Percentiles rank a stretch among this genome's conserved stretches.
Evolutionary conservation across 225 moss, liverwort and hornwort genomes (phyloP).

Genomic region (Neckera pumila): DNA sequence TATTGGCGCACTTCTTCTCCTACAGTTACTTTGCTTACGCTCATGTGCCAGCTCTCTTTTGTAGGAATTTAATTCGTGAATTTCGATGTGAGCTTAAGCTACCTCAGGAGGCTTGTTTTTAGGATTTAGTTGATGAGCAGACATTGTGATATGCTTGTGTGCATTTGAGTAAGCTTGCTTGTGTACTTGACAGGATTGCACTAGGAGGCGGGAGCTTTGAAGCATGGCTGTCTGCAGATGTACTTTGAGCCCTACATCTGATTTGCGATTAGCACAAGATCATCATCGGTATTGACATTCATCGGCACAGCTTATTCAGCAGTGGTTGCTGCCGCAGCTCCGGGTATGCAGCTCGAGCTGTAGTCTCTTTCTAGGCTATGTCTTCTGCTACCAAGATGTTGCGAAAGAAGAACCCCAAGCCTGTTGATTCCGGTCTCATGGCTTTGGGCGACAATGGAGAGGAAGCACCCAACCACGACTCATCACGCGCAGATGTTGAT

Average conservation of each 20-base stretch:
- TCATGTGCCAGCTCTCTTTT: background rate
- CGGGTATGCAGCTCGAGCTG: slow-evolving; percentile 2
- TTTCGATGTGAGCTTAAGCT: background rate
- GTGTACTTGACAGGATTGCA: slow-evolving; percentile 1
- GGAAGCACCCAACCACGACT: background rate
- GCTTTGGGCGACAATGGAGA: slow-evolving; percentile 28
- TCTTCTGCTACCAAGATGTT: slow-evolving; percentile 37
- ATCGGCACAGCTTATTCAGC: background rate
- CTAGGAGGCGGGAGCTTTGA: background rate
- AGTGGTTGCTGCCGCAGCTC: background rate
- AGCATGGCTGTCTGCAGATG: background rate
- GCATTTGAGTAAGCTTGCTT: background rate
- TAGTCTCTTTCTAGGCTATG: slow-evolving; percentile 14
- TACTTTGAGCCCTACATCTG: background rate
- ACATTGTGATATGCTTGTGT: background rate
- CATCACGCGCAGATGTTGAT: background rate
- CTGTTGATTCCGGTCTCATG: slow-evolving; percentile 27
- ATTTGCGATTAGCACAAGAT: background rate
- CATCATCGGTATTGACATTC: background rate
- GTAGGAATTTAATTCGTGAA: background rate
- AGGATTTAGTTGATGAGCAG: background rate
- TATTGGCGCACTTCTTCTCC: background rate
- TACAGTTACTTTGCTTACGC: background rate
- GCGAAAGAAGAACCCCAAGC: slow-evolving; percentile 34
- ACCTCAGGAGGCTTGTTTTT: background rate